These are phyloP conservation scores for Hyphopichia homilentoma DNA, from an alignment of 805 yeast species.

Conservation along the genomic window DNA sequence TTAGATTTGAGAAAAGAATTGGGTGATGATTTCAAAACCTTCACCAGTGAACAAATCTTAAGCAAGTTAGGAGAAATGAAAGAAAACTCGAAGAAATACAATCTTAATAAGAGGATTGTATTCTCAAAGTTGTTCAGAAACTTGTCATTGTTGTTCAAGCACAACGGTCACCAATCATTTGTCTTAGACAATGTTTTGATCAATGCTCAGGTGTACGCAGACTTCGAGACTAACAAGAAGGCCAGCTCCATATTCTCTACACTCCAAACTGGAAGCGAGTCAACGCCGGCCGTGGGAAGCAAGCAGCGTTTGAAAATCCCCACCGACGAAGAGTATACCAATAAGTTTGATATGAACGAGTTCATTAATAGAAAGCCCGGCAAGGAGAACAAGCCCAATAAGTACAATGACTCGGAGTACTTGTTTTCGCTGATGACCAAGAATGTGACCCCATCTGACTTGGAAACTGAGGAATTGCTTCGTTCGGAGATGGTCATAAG, in stretches of 20 bases:
- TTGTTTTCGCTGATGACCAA: constrained; percentile 12
- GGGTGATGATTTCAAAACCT: constrained; percentile 13
- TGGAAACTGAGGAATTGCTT: constrained; percentile 1
- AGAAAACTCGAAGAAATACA: constrained; percentile 9
- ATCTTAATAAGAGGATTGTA: constrained; percentile 14
- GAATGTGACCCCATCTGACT: constrained; percentile 3
- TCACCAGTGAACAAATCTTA: constrained; percentile 11
- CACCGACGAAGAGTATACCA: constrained; percentile 7
- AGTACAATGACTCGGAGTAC: constrained; percentile 15
- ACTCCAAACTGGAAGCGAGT: not conserved
- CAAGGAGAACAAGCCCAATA: not conserved
- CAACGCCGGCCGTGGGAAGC: not conserved
- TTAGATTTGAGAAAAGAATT: constrained; percentile 16
- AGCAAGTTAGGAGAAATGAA: constrained; percentile 12
- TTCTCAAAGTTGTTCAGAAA: constrained; percentile 28
- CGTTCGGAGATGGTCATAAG: constrained; percentile 14
- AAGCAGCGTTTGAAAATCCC: constrained; percentile 2
- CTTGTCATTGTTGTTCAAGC: constrained; percentile 26
- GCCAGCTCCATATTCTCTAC: not conserved
- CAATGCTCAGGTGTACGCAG: constrained; percentile 22
- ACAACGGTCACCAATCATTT: constrained; percentile 28
- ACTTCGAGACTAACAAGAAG: constrained; percentile 9
- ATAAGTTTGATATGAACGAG: constrained; percentile 17
- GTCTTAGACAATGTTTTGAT: constrained; percentile 32
- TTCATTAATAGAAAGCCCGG: constrained; percentile 7